These are phyloP conservation scores for Gossypium anomalum DNA, from an alignment of 345 rosid genomes.

Conservation along the genomic window DNA sequence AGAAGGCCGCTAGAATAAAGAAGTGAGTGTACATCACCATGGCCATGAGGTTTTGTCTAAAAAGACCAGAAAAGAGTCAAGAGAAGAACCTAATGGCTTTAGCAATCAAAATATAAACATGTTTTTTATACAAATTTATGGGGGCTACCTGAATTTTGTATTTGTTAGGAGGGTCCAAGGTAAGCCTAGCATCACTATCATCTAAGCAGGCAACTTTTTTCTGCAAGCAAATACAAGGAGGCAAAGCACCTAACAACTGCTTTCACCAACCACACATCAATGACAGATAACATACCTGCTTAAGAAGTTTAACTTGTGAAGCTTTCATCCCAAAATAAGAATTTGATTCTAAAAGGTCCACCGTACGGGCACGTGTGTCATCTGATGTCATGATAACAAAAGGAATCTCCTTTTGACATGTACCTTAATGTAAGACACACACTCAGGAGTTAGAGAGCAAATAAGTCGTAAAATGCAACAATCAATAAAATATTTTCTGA, in stretches of 20 bases:
- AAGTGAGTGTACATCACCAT: constrained; percentile 95
- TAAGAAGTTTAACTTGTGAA: constrained; percentile 57
- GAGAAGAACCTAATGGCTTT: neutral
- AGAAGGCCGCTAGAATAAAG: constrained; percentile 84
- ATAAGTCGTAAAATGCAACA: neutral
- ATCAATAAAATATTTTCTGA: neutral
- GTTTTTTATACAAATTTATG: constrained; percentile 10
- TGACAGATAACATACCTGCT: constrained; percentile 1
- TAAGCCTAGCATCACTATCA: constrained; percentile 89
- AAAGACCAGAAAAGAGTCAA: constrained; percentile 23
- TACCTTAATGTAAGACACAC: constrained; percentile 33
- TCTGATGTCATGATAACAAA: constrained; percentile 91
- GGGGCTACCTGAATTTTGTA: constrained; percentile 71
- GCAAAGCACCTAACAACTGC: neutral
- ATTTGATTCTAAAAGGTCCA: constrained; percentile 62
- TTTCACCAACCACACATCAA: neutral
- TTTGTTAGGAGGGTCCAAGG: constrained; percentile 70
- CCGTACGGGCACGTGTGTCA: constrained; percentile 67
- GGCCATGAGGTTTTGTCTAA: constrained; percentile 97
- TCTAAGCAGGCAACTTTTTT: constrained; percentile 98
- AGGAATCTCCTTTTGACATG: constrained; percentile 58
- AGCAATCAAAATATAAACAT: neutral
- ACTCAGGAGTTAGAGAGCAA: neutral
- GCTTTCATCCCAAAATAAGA: constrained; percentile 88
- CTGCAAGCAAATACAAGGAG: constrained; percentile 29